Evolutionary conservation across 2,329 filamentous ascomycete genomes (phyloP).

Genomic region (Aureobasidium namibiae): DNA sequence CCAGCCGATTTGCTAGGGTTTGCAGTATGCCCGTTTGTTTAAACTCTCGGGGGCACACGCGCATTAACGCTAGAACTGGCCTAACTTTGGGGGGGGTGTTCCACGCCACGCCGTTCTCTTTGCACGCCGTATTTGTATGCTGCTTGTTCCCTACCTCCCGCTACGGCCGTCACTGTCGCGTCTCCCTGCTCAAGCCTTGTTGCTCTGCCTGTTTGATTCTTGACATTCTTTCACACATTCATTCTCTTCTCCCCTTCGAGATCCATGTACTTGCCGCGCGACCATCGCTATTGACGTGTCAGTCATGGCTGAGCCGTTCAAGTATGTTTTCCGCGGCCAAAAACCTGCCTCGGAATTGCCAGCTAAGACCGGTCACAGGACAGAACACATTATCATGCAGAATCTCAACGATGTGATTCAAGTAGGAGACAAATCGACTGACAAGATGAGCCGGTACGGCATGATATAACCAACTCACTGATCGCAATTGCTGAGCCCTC

Average conservation of each 20-base stretch:
- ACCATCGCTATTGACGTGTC: not conserved
- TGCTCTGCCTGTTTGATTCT: not conserved
- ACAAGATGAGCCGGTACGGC: not conserved
- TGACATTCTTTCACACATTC: not conserved
- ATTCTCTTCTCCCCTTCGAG: not conserved
- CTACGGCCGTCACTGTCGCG: not conserved
- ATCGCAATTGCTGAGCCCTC: not conserved
- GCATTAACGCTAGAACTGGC: not conserved
- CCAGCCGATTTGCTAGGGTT: not conserved
- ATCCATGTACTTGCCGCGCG: not conserved
- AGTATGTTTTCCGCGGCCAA: conserved; percentile 2
- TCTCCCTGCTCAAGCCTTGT: not conserved
- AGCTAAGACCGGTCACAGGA: not conserved
- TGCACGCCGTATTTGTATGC: not conserved
- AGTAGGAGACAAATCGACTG: not conserved
- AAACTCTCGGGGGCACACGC: not conserved
- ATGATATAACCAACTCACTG: not conserved
- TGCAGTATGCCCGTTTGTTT: not conserved
- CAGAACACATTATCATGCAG: not conserved
- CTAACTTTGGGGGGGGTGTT: not conserved
- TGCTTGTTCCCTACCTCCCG: not conserved
- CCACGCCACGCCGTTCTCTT: conserved; percentile 2
- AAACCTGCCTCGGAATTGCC: not conserved
- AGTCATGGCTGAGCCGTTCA: conserved; percentile 2
- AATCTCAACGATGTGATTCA: not conserved